Percentiles rank a stretch among this genome's conserved stretches.
Conservation (phyloP, 2,329 filamentous ascomycete genomes). For the Tympanopsis confertula region DNA sequence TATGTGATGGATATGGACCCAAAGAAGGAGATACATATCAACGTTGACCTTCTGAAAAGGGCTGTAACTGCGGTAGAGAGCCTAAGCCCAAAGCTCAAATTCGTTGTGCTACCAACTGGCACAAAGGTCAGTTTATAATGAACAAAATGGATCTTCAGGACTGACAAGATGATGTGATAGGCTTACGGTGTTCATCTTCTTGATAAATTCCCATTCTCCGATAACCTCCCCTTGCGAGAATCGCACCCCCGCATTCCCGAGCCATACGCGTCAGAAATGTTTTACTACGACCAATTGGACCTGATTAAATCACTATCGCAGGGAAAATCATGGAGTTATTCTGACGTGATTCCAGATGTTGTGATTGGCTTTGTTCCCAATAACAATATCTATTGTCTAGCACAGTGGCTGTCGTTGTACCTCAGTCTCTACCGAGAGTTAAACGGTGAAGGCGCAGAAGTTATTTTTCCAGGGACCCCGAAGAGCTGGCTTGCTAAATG, state of each 20-base stretch:
- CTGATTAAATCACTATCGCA: constrained; percentile 18
- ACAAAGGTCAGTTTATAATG: constrained; percentile 24
- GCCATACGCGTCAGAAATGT: constrained; percentile 27
- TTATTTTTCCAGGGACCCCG: constrained; percentile 21
- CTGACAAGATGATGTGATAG: constrained; percentile 28
- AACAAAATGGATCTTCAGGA: constrained; percentile 22
- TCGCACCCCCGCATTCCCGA: constrained; percentile 23
- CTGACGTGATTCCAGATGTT: constrained; percentile 28
- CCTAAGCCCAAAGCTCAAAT: constrained; percentile 21
- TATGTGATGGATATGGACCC: constrained; percentile 22
- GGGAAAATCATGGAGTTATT: constrained; percentile 28
- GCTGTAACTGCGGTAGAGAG: constrained; percentile 22
- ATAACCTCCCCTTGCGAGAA: constrained; percentile 22
- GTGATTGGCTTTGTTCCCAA: constrained; percentile 28
- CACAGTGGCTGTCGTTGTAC: constrained; percentile 22
- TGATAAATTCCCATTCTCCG: constrained; percentile 9
- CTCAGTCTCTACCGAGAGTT: constrained; percentile 21
- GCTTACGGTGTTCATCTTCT: constrained; percentile 20
- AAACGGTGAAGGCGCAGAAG: constrained; percentile 19
- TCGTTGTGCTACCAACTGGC: constrained; percentile 27
- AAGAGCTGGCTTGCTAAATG: constrained; percentile 17
- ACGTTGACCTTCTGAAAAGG: constrained; percentile 22
- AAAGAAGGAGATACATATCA: constrained; percentile 17
- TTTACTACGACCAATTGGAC: constrained; percentile 33
- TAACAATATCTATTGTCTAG: constrained; percentile 7